Conservation (phyloP, 768 basidiomycete species). For the Auriculariales sp. region DNA sequence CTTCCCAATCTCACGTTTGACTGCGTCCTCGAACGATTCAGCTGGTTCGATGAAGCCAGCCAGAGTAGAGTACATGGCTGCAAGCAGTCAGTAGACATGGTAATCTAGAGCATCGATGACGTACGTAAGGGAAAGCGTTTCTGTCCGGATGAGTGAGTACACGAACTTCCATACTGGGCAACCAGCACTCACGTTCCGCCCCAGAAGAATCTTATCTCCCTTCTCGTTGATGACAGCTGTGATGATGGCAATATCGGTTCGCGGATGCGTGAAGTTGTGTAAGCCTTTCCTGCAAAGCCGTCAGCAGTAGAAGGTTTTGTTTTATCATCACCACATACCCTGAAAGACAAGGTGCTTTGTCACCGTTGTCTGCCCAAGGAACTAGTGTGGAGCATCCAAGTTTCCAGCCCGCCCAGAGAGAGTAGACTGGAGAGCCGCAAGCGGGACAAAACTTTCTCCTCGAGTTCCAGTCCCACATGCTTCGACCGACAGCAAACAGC, state of each 20-base stretch:
- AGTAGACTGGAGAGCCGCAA: conserved; percentile 69
- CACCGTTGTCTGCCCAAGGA: conserved; percentile 56
- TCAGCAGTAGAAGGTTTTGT: not conserved
- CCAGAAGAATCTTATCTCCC: conserved; percentile 73
- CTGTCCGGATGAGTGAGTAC: conserved; percentile 1
- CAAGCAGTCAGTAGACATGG: not conserved
- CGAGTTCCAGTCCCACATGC: conserved; percentile 85
- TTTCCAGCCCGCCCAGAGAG: conserved; percentile 96
- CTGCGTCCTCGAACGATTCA: conserved; percentile 89
- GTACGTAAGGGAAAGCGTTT: conserved; percentile 22
- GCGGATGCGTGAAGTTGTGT: conserved; percentile 73
- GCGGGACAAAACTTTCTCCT: conserved; percentile 68
- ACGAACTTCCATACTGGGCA: not conserved
- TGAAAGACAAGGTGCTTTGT: conserved; percentile 54
- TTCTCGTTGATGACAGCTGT: conserved; percentile 73
- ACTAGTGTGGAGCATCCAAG: conserved; percentile 60
- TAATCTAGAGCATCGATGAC: not conserved
- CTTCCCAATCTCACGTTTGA: conserved; percentile 91
- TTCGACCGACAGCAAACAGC: conserved; percentile 27
- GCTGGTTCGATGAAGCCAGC: conserved; percentile 93
- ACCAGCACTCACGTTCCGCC: conserved; percentile 52
- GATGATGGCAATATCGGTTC: conserved; percentile 84
- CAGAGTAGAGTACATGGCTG: conserved; percentile 66
- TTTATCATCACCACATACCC: conserved; percentile 40
- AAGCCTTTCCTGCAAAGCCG: conserved; percentile 49